phyloP scores from a whole-genome alignment of 805 yeast genomes.

The Debaryomyces castellii region DNA sequence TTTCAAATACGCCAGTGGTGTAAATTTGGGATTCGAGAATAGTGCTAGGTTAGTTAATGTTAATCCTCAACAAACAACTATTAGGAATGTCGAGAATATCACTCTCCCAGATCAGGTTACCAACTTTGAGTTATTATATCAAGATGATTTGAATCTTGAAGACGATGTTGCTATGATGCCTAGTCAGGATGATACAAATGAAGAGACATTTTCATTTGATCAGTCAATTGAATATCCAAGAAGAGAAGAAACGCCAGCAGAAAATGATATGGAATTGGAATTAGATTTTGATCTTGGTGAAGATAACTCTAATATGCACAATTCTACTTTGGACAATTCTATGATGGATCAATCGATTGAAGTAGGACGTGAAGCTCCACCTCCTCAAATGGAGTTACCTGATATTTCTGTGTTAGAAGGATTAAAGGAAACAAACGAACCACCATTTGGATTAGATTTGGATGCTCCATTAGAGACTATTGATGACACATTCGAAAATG shows the following conservation, averaged over 20 bases:
- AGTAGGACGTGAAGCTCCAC: conserved; percentile 46
- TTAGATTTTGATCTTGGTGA: conserved; percentile 45
- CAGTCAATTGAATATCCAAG: conserved; percentile 70
- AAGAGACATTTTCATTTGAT: conserved; percentile 42
- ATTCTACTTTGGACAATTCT: conserved; percentile 19
- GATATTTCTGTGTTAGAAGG: conserved; percentile 23
- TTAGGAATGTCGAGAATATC: conserved; percentile 57
- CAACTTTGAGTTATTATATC: conserved; percentile 68
- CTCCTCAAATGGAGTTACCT: conserved; percentile 15
- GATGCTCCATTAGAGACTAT: conserved; percentile 44
- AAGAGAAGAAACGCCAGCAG: conserved; percentile 25
- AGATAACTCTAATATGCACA: conserved; percentile 15
- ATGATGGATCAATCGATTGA: conserved; percentile 48
- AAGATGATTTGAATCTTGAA: conserved; percentile 51
- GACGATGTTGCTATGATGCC: conserved; percentile 20
- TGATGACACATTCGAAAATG: conserved; percentile 18
- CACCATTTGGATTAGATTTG: conserved; percentile 31
- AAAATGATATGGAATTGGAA: conserved; percentile 34
- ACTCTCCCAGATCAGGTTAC: conserved; percentile 78
- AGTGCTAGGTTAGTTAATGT: conserved; percentile 48
- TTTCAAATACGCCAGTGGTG: conserved; percentile 46
- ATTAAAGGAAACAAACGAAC: conserved; percentile 12
- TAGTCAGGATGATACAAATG: conserved; percentile 22
- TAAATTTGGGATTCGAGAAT: conserved; percentile 14
- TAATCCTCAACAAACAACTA: conserved; percentile 59